Conservation (phyloP, 1,139 yeast genomes). For the Debaryomyces coudertii region DNA sequence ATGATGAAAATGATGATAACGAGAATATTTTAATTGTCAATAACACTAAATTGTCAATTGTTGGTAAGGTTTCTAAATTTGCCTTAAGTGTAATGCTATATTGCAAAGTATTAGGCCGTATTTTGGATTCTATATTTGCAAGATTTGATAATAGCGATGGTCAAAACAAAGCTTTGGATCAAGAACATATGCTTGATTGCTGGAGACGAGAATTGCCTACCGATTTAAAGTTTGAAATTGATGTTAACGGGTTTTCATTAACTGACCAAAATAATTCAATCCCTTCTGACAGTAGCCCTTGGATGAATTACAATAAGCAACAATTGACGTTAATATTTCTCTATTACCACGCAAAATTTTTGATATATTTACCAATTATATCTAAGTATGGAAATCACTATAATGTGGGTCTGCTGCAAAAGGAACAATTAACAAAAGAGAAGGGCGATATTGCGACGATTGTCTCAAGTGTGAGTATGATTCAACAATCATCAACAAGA, state of each 20-base stretch:
- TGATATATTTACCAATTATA: constrained; percentile 78
- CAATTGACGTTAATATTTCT: constrained; percentile 64
- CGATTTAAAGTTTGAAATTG: constrained; percentile 65
- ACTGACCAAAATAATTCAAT: constrained; percentile 34
- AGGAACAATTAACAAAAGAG: constrained; percentile 38
- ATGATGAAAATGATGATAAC: constrained; percentile 46
- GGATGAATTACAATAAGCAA: constrained; percentile 45
- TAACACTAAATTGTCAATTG: constrained; percentile 59
- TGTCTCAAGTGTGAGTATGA: constrained; percentile 55
- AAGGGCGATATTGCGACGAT: constrained; percentile 30
- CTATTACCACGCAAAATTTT: constrained; percentile 77
- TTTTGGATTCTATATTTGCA: constrained; percentile 67
- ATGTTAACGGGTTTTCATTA: constrained; percentile 61
- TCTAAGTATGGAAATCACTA: constrained; percentile 50
- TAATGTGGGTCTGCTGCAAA: constrained; percentile 47
- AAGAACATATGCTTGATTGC: constrained; percentile 72
- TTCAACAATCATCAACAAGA: constrained; percentile 75
- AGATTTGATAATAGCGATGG: constrained; percentile 44
- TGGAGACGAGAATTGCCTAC: constrained; percentile 78
- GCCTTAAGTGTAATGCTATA: constrained; percentile 70
- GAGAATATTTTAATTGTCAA: constrained; percentile 61
- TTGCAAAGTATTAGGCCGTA: constrained; percentile 72
- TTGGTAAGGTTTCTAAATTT: constrained; percentile 67
- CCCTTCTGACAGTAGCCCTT: constrained; percentile 32
- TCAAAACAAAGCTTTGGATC: constrained; percentile 45